phyloP scores from a whole-genome alignment of 2,329 filamentous ascomycete genomes.

The Myriosclerotinia duriaeana region DNA sequence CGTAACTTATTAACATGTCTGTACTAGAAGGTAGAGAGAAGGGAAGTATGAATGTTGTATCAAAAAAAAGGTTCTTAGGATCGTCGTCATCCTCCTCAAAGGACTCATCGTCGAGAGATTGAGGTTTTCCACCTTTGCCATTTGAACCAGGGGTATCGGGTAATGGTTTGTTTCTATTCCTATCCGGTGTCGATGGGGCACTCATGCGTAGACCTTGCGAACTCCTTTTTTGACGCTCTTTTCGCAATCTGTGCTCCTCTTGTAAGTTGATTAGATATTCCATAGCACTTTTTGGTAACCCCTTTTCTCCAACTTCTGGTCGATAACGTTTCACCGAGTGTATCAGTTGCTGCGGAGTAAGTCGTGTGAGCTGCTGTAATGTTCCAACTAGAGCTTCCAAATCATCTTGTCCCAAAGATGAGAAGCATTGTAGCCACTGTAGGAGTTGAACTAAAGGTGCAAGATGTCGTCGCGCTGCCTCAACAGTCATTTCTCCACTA shows the following conservation, averaged over 20 bases:
- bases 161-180: conserved; percentile 45
- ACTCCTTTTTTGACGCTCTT: conserved; percentile 51
- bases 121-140: conserved; percentile 39
- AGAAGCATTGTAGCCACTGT: conserved; percentile 98
- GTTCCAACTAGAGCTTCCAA: conserved; percentile 85
- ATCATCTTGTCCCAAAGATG: conserved; percentile 81
- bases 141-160: conserved; percentile 46
- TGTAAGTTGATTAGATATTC: conserved; percentile 83
- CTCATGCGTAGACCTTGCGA: conserved; percentile 47
- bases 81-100: conserved; percentile 62
- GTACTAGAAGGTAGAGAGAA: conserved; percentile 95
- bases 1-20: conserved; percentile 95
- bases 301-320: conserved; percentile 92
- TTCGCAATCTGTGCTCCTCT: conserved; percentile 65
- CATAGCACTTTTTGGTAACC: conserved; percentile 80
- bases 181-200: conserved; percentile 43
- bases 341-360: conserved; percentile 85
- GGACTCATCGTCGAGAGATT: conserved; percentile 31
- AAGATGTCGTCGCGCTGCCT: conserved; percentile 79
- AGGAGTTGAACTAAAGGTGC: conserved; percentile 89
- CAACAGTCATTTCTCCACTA: conserved; percentile 82
- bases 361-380: conserved; percentile 79
- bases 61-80: conserved; percentile 74
- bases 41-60: conserved; percentile 88
- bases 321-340: conserved; percentile 92